phyloP scores from a whole-genome alignment of 441 rosid genomes.

The Populus hybrid region DNA sequence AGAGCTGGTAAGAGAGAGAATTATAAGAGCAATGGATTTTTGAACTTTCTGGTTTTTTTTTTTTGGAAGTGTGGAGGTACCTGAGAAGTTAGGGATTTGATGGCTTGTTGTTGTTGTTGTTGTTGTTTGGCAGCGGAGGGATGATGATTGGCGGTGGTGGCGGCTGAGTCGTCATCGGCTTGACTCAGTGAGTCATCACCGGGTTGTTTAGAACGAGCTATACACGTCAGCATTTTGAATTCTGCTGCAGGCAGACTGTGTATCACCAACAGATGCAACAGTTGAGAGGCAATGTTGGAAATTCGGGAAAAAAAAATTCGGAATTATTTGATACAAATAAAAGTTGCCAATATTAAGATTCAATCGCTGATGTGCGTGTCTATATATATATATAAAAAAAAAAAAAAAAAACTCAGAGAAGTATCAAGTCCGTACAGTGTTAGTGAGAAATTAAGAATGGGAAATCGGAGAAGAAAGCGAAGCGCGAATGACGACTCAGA shows the following conservation, averaged over 20 bases:
- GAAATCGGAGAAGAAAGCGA: conserved; percentile 2
- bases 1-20: neutral
- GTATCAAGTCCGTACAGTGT: neutral
- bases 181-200: conserved; percentile 68
- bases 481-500: conserved; percentile 13
- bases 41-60: neutral
- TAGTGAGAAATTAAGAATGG: neutral
- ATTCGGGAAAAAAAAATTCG: neutral
- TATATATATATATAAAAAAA: too few species aligned
- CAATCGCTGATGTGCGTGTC: neutral
- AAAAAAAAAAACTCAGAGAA: neutral
- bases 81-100: conserved; percentile 86
- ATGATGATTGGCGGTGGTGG: conserved; percentile 17
- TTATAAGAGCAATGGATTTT: neutral
- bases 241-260: neutral
- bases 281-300: neutral
- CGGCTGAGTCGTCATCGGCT: conserved; percentile 47
- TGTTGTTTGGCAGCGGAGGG: conserved; percentile 20
- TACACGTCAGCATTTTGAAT: conserved; percentile 80
- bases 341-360: neutral
- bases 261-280: neutral
- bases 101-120: conserved; percentile 17
- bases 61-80: conserved; percentile 18
- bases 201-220: conserved; percentile 84
- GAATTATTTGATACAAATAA: neutral